Evolutionary conservation across 1,284 basidiomycete genomes (phyloP), one percentile per base, ranked within the genome.

Genomic region (Ceratobasidium sp.): DNA sequence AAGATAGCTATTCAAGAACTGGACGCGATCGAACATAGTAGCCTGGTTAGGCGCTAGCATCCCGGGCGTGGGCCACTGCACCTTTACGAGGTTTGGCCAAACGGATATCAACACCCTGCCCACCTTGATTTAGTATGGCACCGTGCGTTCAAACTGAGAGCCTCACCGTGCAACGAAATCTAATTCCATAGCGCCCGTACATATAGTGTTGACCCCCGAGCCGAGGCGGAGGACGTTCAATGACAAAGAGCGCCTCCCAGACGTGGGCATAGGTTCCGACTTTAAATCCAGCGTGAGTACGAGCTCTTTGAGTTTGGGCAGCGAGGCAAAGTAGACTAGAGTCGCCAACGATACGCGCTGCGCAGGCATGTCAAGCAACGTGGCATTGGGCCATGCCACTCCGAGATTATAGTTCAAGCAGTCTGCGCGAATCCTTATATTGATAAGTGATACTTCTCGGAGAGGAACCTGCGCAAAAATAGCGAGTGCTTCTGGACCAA

Each of bases 251-350:
- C n/a, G n/a, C n/a, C n/a, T n/a, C n/a, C n/a, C n/a, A n/a, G n/a
- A n/a, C n/a, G n/a, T n/a, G n/a, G n/a, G n/a, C n/a, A n/a, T n/a
- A n/a, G n/a, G n/a, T n/a, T 49, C 48, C 56, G 14, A 59, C 31
- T 59, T 8, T 16, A 59, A n/a, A 29, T 59, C 24, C 29, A 59
- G 56, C 4, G 19, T 59, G 29, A 59, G 7, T 19, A 34, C 29
- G 56, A 59, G 56, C 19, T 59, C 29, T 37, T 37, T 14, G 16
- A 59, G 56, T 19, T 34, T 29, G 22, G 56, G 56, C 14, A 59
- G 56, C 16, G 56, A 31, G 19, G 31, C 31, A 19, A 59, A 59
- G 7, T 4, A 7, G 19, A 14, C 29, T 16, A 59, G 31, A 16
- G 22, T 34, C 14, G 29, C 11, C 5, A 59, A 31, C 8, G 27